Evolutionary conservation across 1,284 basidiomycete genomes (phyloP).

Genomic region (Meripilus lineatus): DNA sequence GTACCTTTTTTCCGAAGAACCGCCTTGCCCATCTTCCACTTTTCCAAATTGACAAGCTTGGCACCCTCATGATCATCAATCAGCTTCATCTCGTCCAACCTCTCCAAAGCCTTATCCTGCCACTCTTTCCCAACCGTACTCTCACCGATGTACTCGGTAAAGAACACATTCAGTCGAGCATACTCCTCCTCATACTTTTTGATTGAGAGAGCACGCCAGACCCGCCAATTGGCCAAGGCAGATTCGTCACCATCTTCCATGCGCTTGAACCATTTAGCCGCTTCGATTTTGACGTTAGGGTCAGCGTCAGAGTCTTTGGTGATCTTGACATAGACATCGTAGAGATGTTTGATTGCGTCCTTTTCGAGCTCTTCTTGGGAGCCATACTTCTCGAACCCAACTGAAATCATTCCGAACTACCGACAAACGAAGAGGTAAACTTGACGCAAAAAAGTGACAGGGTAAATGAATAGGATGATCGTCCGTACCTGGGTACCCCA

Average conservation of each 20-base stretch:
- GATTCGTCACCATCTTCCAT: constrained; percentile 94
- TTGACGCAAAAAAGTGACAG: background rate
- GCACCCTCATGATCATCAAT: constrained; percentile 65
- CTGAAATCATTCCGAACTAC: constrained; percentile 83
- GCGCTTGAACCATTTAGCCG: constrained; percentile 89
- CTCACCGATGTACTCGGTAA: constrained; percentile 95
- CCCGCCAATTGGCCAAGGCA: constrained; percentile 84
- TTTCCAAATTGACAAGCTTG: constrained; percentile 79
- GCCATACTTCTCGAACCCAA: constrained; percentile 92
- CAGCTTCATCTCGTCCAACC: constrained; percentile 50
- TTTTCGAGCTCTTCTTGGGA: constrained; percentile 78
- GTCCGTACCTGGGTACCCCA: constrained; percentile 84
- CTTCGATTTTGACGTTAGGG: constrained; percentile 74
- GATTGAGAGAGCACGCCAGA: constrained; percentile 91
- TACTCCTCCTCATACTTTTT: constrained; percentile 92
- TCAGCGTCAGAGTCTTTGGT: constrained; percentile 80
- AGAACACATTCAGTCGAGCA: constrained; percentile 85
- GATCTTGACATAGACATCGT: constrained; percentile 92
- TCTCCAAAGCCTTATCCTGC: constrained; percentile 67
- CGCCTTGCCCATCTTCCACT: constrained; percentile 88
- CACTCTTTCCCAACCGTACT: constrained; percentile 80
- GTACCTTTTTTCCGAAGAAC: constrained; percentile 86
- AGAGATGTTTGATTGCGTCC: constrained; percentile 94
- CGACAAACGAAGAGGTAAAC: background rate
- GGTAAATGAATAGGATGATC: background rate